Percentiles rank a stretch among this genome's conserved stretches.
These are phyloP conservation scores for Penicillium flavigenum DNA, from an alignment of 495 filamentous ascomycete species.

Conservation along the genomic window DNA sequence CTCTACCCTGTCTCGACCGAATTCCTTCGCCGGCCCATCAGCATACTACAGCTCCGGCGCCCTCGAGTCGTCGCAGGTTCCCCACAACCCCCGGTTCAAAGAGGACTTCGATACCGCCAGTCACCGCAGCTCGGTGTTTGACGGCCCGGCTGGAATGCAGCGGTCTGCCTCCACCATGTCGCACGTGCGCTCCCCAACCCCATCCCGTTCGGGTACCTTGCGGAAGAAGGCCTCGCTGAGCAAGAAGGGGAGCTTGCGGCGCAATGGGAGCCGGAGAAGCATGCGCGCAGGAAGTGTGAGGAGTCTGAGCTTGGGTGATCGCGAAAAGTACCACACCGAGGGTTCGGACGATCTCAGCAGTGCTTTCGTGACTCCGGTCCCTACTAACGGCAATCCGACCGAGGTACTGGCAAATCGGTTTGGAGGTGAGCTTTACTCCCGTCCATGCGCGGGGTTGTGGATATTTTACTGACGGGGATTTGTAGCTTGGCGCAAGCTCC, in stretches of 20 bases:
- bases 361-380: constrained; percentile 84
- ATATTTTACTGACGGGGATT: constrained; percentile 18
- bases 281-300: constrained; percentile 79
- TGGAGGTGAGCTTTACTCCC: constrained; percentile 60
- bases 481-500: constrained; percentile 87
- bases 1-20: constrained; percentile 39
- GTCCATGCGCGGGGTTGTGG: not conserved
- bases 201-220: constrained; percentile 74
- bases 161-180: constrained; percentile 56
- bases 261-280: constrained; percentile 72
- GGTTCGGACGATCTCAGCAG: constrained; percentile 74
- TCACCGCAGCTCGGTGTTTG: constrained; percentile 61
- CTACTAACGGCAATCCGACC: constrained; percentile 82
- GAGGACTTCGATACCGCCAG: constrained; percentile 71
- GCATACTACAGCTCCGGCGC: constrained; percentile 42
- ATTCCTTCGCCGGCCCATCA: constrained; percentile 40
- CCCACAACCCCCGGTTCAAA: constrained; percentile 56
- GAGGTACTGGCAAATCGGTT: constrained; percentile 89
- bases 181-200: constrained; percentile 47
- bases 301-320: constrained; percentile 64
- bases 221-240: constrained; percentile 82
- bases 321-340: constrained; percentile 52
- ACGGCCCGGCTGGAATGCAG: constrained; percentile 43
- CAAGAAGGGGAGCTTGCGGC: constrained; percentile 69
- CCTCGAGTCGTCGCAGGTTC: constrained; percentile 43